Evolutionary conservation across 371 early-diverging fungal genomes (phyloP).

Genomic region (Fennellomyces sp.): DNA sequence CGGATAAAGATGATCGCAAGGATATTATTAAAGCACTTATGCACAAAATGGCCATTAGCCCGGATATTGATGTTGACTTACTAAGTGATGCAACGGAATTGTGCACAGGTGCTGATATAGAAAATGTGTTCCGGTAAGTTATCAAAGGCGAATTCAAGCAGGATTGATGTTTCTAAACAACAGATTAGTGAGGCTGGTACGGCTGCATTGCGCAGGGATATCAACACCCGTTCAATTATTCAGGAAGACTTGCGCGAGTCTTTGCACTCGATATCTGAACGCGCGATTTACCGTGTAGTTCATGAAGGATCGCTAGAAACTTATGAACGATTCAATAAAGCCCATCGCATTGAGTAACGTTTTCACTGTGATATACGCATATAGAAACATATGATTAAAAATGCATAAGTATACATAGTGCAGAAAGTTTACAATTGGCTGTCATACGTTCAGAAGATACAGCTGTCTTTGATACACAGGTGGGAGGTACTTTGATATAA

Average conservation of each 20-base stretch:
- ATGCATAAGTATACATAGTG: too few species aligned
- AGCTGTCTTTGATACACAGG: too few species aligned
- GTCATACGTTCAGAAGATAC: too few species aligned
- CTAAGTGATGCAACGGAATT: slow-evolving; percentile 54
- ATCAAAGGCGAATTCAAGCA: not conserved
- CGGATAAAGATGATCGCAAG: slow-evolving; percentile 52
- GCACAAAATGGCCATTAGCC: slow-evolving; percentile 14
- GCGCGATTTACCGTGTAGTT: slow-evolving; percentile 30
- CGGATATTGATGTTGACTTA: slow-evolving; percentile 35
- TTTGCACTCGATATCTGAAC: slow-evolving; percentile 23
- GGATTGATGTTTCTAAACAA: not conserved
- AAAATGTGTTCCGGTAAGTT: slow-evolving; percentile 60
- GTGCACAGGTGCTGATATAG: slow-evolving; percentile 69
- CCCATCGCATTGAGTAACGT: slow-evolving; percentile 1
- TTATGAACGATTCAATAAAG: slow-evolving; percentile 32
- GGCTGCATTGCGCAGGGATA: slow-evolving; percentile 45
- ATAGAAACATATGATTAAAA: too few species aligned
- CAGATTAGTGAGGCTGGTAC: slow-evolving; percentile 58
- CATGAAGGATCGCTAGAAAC: slow-evolving; percentile 24
- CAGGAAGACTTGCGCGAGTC: slow-evolving; percentile 22
- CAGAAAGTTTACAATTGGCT: too few species aligned
- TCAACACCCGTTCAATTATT: slow-evolving; percentile 21
- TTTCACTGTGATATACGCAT: too few species aligned
- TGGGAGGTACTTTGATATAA: too few species aligned
- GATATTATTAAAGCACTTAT: slow-evolving; percentile 49